Evolutionary conservation across 495 filamentous ascomycete genomes (phyloP).

Genomic region (Hypoxylon lienhwacheense): DNA sequence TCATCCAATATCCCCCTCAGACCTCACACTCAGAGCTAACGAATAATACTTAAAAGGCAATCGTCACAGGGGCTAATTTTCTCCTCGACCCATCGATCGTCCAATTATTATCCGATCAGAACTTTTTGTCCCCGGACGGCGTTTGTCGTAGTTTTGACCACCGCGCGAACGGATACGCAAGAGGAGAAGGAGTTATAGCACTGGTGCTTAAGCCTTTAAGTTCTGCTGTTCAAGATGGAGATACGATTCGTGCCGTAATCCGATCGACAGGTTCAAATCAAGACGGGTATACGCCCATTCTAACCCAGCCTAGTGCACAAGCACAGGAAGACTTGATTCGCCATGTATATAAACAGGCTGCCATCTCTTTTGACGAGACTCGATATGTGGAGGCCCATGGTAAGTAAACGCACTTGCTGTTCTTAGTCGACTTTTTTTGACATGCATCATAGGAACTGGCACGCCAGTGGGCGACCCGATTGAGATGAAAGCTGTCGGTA

Average conservation of each 20-base stretch:
- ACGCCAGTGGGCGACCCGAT: conserved; percentile 58
- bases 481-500: conserved; percentile 52
- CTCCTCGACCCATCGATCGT: conserved; percentile 39
- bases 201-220: conserved; percentile 57
- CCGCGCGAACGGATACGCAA: conserved; percentile 60
- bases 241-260: conserved; percentile 62
- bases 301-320: conserved; percentile 53
- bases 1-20: background rate
- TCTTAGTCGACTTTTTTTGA: background rate
- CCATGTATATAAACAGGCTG: conserved; percentile 47
- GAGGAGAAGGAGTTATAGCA: conserved; percentile 59
- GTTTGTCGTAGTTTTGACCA: conserved; percentile 59
- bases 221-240: conserved; percentile 49
- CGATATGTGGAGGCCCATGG: conserved; percentile 51
- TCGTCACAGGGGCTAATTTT: conserved; percentile 10
- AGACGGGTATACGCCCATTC: conserved; percentile 52
- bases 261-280: conserved; percentile 54
- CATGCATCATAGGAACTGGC: conserved; percentile 47
- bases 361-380: conserved; percentile 46
- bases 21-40: background rate
- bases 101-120: conserved; percentile 26
- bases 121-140: conserved; percentile 43
- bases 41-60: conserved; percentile 1
- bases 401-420: conserved; percentile 4
- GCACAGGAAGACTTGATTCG: conserved; percentile 56